phyloP scores from a whole-genome alignment of 2,329 filamentous ascomycete genomes.

The Dendryphion nanum region DNA sequence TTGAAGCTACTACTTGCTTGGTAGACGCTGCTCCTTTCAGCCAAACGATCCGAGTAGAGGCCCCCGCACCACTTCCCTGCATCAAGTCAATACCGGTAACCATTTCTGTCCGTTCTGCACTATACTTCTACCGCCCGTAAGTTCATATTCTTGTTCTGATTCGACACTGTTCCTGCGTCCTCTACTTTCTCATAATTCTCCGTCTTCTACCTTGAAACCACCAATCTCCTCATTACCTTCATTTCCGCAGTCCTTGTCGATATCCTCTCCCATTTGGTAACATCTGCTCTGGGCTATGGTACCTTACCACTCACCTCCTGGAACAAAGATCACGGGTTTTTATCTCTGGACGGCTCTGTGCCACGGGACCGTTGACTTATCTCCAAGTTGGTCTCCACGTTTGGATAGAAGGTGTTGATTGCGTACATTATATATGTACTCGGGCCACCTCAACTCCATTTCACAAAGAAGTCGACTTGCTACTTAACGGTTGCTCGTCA shows the following conservation, averaged over 20 bases:
- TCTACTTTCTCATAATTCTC: conserved; percentile 19
- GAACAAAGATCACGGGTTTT: conserved; percentile 31
- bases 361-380: conserved; percentile 17
- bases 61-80: conserved; percentile 30
- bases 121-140: conserved; percentile 34
- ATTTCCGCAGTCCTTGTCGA: neutral
- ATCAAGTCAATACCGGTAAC: conserved; percentile 31
- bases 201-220: conserved; percentile 8
- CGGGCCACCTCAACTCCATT: too few relatives aligned
- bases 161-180: conserved; percentile 22
- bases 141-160: conserved; percentile 23
- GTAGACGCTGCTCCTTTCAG: conserved; percentile 40
- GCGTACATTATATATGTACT: conserved; percentile 41
- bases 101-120: conserved; percentile 21
- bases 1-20: conserved; percentile 37
- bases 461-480: too few relatives aligned
- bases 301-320: conserved; percentile 19
- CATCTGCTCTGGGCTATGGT: conserved; percentile 16
- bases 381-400: conserved; percentile 24
- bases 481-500: too few relatives aligned
- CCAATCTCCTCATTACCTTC: conserved; percentile 5
- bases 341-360: conserved; percentile 31
- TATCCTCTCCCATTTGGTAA: conserved; percentile 14
- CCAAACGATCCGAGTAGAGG: conserved; percentile 36
- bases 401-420: conserved; percentile 17